Percentiles rank a stretch among this genome's conserved stretches.
phyloP scores from a whole-genome alignment of 208 protist genomes.

The Leishmania lainsoni region DNA sequence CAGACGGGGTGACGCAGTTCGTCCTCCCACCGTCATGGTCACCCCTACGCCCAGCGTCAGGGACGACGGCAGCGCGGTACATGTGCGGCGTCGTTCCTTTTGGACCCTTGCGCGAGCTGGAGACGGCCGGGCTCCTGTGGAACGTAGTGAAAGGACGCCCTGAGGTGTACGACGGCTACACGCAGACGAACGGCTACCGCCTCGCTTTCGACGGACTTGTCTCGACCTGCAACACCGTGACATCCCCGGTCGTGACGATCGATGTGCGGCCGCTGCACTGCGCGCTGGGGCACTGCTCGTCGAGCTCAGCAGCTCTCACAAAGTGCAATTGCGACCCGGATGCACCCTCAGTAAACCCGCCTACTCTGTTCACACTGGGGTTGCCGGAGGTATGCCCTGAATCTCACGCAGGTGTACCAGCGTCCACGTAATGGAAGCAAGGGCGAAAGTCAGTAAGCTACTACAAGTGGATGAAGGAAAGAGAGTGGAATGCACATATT shows the following conservation, averaged over 20 bases:
- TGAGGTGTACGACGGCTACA: slow-evolving; percentile 44
- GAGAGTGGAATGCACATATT: too few relatives aligned
- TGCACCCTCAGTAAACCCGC: slow-evolving; percentile 25
- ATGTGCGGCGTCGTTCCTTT: slow-evolving; percentile 70
- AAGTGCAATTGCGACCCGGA: slow-evolving; percentile 7
- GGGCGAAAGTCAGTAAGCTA: not conserved
- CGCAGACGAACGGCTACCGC: slow-evolving; percentile 38
- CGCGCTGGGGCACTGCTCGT: not conserved
- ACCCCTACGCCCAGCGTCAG: slow-evolving; percentile 3
- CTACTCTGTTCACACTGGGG: slow-evolving; percentile 21
- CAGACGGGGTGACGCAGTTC: slow-evolving; percentile 63
- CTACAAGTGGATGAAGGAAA: not conserved
- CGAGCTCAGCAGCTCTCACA: not conserved
- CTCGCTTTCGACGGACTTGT: slow-evolving; percentile 67
- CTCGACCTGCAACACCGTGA: slow-evolving; percentile 59
- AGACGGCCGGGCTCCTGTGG: slow-evolving; percentile 70
- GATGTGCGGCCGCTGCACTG: slow-evolving; percentile 45
- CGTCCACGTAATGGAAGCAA: not conserved
- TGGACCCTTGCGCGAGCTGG: slow-evolving; percentile 59
- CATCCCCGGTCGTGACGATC: slow-evolving; percentile 50
- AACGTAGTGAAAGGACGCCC: slow-evolving; percentile 65
- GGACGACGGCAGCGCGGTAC: slow-evolving; percentile 19
- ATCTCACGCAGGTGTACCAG: not conserved
- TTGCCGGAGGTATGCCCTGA: not conserved
- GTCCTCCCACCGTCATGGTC: slow-evolving; percentile 15